A percentile compares a stretch with the other conserved stretches of the same genome.
Evolutionary conservation across 495 filamentous ascomycete genomes (phyloP).

Genomic region (Xylaria castorea): DNA sequence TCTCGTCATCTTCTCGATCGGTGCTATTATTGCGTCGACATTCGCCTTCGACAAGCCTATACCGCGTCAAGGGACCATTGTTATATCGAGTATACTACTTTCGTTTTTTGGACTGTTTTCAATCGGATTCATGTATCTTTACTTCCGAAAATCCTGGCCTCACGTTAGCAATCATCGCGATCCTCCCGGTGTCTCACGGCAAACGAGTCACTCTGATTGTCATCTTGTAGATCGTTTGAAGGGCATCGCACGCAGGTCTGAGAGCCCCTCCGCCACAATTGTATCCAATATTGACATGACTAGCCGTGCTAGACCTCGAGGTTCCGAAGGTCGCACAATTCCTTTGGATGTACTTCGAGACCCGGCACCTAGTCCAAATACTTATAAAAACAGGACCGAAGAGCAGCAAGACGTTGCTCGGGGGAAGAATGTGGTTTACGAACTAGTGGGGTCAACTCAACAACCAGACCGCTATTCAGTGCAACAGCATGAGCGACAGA

Average conservation of each 20-base stretch:
- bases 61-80: constrained; percentile 31
- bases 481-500: background rate
- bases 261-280: background rate
- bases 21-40: constrained; percentile 30
- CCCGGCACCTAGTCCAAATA: constrained; percentile 11
- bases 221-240: background rate
- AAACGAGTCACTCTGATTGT: constrained; percentile 18
- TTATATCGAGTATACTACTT: constrained; percentile 30
- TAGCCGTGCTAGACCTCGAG: background rate
- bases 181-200: background rate
- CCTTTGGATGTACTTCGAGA: constrained; percentile 8
- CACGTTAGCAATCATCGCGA: background rate
- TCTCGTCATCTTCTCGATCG: constrained; percentile 32
- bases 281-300: background rate
- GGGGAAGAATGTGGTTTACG: background rate
- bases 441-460: background rate
- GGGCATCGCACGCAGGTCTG: background rate
- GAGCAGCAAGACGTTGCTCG: background rate
- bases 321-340: background rate
- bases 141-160: background rate
- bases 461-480: background rate
- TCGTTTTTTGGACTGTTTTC: constrained; percentile 28
- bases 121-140: constrained; percentile 24
- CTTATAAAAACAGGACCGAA: background rate
- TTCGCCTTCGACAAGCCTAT: constrained; percentile 25